These are phyloP conservation scores for Diplotaxis tenuifolia DNA, from an alignment of 345 rosid species.

Conservation along the genomic window DNA sequence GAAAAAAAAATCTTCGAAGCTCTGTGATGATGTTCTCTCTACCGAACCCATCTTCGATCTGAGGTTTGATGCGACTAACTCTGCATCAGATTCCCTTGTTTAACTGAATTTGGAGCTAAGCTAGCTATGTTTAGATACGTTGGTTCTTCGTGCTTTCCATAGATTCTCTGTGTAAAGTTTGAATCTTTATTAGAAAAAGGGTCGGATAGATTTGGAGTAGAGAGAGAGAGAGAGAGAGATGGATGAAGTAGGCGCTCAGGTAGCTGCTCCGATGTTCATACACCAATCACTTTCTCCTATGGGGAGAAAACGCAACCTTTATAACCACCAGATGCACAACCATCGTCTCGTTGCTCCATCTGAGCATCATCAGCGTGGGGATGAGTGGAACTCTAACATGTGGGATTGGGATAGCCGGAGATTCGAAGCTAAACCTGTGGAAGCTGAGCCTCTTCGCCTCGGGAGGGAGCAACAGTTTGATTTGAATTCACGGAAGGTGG, in stretches of 20 bases:
- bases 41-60: not conserved
- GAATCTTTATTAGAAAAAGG: slow-evolving; percentile 14
- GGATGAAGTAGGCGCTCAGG: slow-evolving; percentile 82
- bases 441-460: slow-evolving; percentile 39
- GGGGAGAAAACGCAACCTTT: slow-evolving; percentile 66
- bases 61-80: not conserved
- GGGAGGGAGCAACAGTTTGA: slow-evolving; percentile 33
- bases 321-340: slow-evolving; percentile 42
- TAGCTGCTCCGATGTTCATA: slow-evolving; percentile 58
- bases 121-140: slow-evolving; percentile 10
- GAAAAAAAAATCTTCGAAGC: not conserved
- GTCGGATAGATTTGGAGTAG: slow-evolving; percentile 9
- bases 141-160: not conserved
- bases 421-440: slow-evolving; percentile 62
- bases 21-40: not conserved
- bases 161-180: not conserved
- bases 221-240: slow-evolving; percentile 29
- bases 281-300: slow-evolving; percentile 54
- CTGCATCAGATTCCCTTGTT: not conserved
- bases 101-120: not conserved
- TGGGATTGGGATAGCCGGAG: slow-evolving; percentile 85
- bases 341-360: slow-evolving; percentile 26
- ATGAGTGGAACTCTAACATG: slow-evolving; percentile 63
- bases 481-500: slow-evolving; percentile 35
- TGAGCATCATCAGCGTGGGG: slow-evolving; percentile 36